These are phyloP conservation scores for Aurantiochytrium sp. DNA, from an alignment of 108 stramenopile genomes.

Conservation along the genomic window DNA sequence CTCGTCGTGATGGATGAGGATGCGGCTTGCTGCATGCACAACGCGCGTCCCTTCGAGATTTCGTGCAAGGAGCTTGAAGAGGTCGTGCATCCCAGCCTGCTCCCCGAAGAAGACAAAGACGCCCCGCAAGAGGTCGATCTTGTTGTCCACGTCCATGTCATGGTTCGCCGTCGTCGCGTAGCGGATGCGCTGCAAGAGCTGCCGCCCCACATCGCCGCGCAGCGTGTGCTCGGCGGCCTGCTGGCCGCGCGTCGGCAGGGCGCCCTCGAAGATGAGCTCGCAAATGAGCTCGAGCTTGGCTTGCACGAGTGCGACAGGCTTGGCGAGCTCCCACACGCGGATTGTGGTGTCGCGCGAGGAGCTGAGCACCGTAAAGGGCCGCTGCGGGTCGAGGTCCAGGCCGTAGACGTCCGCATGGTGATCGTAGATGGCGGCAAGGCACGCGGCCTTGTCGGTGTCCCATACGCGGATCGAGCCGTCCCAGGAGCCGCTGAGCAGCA, in stretches of 20 bases:
- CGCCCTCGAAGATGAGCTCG: not conserved
- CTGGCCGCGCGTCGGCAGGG: not conserved
- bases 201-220: not conserved
- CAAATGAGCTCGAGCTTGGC: not conserved
- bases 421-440: not conserved
- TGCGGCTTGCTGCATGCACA: not conserved
- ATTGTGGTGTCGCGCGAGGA: constrained; percentile 19
- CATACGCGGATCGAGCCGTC: not conserved
- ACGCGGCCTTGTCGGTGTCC: not conserved
- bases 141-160: not conserved
- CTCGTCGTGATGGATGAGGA: not conserved
- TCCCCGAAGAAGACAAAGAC: not conserved
- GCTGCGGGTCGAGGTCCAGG: not conserved
- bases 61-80: not conserved
- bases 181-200: not conserved
- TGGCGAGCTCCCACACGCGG: not conserved
- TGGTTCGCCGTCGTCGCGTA: not conserved
- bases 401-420: constrained; percentile 25
- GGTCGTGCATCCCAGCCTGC: not conserved
- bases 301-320: not conserved
- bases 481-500: not conserved
- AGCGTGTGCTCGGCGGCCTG: not conserved
- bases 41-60: not conserved
- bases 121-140: not conserved
- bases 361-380: not conserved